Evolutionary conservation across 2,329 filamentous ascomycete genomes (phyloP), one percentile per base, ranked within the genome.

Genomic region (Nemania sp.): DNA sequence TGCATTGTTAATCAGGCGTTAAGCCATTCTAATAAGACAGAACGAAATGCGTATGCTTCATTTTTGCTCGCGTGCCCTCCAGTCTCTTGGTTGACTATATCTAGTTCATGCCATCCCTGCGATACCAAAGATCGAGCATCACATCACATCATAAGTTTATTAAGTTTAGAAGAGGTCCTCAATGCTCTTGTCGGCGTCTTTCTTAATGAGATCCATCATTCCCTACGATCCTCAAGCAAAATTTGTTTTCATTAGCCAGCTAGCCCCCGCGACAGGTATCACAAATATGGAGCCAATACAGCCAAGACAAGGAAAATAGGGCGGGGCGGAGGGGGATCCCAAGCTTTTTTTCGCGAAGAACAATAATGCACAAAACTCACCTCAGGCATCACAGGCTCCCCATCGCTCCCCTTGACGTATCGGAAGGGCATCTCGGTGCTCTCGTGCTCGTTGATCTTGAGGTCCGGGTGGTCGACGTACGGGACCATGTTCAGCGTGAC

Each of bases 351-450:
- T 3, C 25, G 25, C 25, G 25, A 29, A 29, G 25, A 29, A 29
- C 7, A 4, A 29, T 4, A 7, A 29, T 29, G 3, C 7, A 3
- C 7, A 9, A n/a, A 13, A 74, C 82, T 78, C 77, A 97, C 93
- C 79, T 90, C 83, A 20, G 95, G 95, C 92, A 99, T 97, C 60
- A 97, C 87, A 1, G 93, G 91, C 67, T 91, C 81, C 46, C 90
- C 92, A 58, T 90, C 80, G 11, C 85, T 79, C 53, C 84, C 88
- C 72, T 85, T 89, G 52, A 99, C 93, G 73, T 99, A 99, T 68
- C 95, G 91, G 77, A 99, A 99, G 0, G 95, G 95, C 95, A 99
- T 98, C 76, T 97, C 84, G 0, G 93, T 97, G 74, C 90, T 95
- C 78, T 99, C 95, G 72, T 96, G 89, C 73, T 95, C 88, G 74